Conservation (phyloP, 2,329 filamentous ascomycete species). For the Fusarium euwallaceae region DNA sequence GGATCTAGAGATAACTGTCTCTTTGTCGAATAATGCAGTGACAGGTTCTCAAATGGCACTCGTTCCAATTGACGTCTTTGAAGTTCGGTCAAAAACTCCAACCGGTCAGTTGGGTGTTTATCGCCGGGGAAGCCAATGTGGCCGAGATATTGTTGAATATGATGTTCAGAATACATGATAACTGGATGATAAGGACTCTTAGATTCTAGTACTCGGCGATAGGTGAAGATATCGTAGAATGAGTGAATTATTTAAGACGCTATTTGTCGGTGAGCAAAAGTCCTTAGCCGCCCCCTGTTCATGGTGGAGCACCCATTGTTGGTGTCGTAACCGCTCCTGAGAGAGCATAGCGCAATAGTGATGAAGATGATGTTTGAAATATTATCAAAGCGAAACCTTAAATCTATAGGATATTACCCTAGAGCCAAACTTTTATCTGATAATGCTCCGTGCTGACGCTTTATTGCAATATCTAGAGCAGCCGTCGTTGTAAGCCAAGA, state of each 20-base stretch:
- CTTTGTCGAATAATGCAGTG: constrained; percentile 19
- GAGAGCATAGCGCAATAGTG: not conserved
- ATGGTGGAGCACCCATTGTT: not conserved
- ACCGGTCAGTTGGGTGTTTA: constrained; percentile 1
- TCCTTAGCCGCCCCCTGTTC: not conserved
- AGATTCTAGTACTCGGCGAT: not conserved
- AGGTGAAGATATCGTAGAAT: not conserved
- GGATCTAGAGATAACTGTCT: constrained; percentile 7
- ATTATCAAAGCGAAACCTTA: not conserved
- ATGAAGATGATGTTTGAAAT: not conserved
- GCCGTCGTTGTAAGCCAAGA: too few relatives aligned
- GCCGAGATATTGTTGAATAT: constrained; percentile 15
- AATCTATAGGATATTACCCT: too few relatives aligned
- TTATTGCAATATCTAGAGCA: too few relatives aligned
- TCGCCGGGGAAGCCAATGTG: constrained; percentile 10
- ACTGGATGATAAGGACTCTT: not conserved
- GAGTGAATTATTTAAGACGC: not conserved
- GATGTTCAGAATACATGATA: constrained; percentile 3
- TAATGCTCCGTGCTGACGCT: too few relatives aligned
- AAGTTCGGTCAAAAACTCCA: constrained; percentile 11
- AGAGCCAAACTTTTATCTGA: too few relatives aligned
- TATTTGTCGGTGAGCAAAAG: not conserved
- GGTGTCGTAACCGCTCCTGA: not conserved
- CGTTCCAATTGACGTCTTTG: constrained; percentile 18
- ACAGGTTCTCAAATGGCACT: constrained; percentile 26